phyloP scores from a whole-genome alignment of 768 basidiomycete genomes.

The Mycena rosella region DNA sequence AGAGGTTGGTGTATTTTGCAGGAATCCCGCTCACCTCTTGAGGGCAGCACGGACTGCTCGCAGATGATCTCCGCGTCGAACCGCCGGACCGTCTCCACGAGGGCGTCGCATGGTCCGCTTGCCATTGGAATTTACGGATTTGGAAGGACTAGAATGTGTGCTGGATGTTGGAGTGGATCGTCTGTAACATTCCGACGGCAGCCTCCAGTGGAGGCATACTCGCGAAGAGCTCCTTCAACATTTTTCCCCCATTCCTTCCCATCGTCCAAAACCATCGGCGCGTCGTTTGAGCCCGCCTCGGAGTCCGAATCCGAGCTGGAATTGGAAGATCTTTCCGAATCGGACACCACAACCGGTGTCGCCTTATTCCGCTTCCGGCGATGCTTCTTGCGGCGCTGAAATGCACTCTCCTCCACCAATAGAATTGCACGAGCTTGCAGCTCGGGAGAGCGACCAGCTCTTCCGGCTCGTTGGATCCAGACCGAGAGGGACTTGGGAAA shows the following conservation, averaged over 20 bases:
- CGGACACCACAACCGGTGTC: neutral
- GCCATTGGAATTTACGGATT: conserved; percentile 37
- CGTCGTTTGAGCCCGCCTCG: neutral
- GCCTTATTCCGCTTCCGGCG: neutral
- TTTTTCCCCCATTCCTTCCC: conserved; percentile 44
- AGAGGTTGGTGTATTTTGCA: too few relatives aligned
- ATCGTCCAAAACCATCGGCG: conserved; percentile 17
- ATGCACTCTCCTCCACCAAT: conserved; percentile 45
- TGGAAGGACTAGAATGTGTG: conserved; percentile 26
- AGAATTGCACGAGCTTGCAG: conserved; percentile 45
- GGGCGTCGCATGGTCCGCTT: conserved; percentile 35
- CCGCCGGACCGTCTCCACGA: conserved; percentile 9
- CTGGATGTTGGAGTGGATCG: conserved; percentile 43
- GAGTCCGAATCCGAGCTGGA: neutral
- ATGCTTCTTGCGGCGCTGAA: conserved; percentile 41
- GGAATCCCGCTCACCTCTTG: too few relatives aligned
- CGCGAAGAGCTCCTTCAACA: conserved; percentile 45
- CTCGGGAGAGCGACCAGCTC: conserved; percentile 39
- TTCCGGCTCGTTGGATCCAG: conserved; percentile 50
- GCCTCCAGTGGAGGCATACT: conserved; percentile 41
- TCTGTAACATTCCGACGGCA: conserved; percentile 48
- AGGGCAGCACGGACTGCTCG: conserved; percentile 27
- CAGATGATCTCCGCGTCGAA: conserved; percentile 32
- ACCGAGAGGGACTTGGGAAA: conserved; percentile 46
- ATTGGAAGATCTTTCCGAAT: conserved; percentile 1